These are phyloP conservation scores for Dispira parvispora DNA, from an alignment of 192 early-diverging fungal genomes.

Conservation along the genomic window DNA sequence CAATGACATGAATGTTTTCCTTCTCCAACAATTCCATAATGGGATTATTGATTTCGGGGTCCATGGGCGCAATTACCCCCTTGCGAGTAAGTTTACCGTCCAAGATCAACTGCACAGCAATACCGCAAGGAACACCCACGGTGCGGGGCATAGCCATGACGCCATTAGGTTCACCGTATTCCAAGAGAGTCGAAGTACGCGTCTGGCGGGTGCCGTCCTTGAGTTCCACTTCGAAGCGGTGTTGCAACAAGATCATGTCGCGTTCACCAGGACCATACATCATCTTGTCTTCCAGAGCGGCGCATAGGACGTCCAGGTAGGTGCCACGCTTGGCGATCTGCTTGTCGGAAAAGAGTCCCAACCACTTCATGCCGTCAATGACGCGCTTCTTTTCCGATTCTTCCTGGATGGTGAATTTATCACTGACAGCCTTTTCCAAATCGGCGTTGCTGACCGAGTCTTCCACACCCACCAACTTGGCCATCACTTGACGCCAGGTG, in stretches of 20 bases:
- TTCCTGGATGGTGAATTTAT: slow-evolving; percentile 45
- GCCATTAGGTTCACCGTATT: slow-evolving; percentile 78
- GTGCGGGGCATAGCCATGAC: slow-evolving; percentile 94
- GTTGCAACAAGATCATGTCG: slow-evolving; percentile 96
- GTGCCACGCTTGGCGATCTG: slow-evolving; percentile 50
- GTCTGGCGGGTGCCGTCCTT: slow-evolving; percentile 74
- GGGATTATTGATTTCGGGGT: slow-evolving; percentile 72
- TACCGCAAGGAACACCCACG: slow-evolving; percentile 92
- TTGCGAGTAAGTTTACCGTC: slow-evolving; percentile 60
- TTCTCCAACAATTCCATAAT: slow-evolving; percentile 73
- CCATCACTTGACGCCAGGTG: slow-evolving; percentile 62
- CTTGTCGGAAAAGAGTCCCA: slow-evolving; percentile 65
- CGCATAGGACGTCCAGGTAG: slow-evolving; percentile 83
- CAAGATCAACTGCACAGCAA: slow-evolving; percentile 82
- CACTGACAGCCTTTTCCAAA: slow-evolving; percentile 41
- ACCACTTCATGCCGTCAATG: slow-evolving; percentile 63
- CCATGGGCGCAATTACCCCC: slow-evolving; percentile 89
- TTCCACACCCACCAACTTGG: slow-evolving; percentile 28
- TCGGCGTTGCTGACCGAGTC: slow-evolving; percentile 14
- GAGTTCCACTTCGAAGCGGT: slow-evolving; percentile 87
- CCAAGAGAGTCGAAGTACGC: slow-evolving; percentile 81
- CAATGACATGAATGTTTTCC: slow-evolving; percentile 78
- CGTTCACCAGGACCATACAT: slow-evolving; percentile 83
- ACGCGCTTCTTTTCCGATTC: slow-evolving; percentile 35
- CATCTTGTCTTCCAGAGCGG: slow-evolving; percentile 90